Base-by-base conservation (phyloP, 495 filamentous ascomycete species). In the Apodospora peruviana region DNA sequence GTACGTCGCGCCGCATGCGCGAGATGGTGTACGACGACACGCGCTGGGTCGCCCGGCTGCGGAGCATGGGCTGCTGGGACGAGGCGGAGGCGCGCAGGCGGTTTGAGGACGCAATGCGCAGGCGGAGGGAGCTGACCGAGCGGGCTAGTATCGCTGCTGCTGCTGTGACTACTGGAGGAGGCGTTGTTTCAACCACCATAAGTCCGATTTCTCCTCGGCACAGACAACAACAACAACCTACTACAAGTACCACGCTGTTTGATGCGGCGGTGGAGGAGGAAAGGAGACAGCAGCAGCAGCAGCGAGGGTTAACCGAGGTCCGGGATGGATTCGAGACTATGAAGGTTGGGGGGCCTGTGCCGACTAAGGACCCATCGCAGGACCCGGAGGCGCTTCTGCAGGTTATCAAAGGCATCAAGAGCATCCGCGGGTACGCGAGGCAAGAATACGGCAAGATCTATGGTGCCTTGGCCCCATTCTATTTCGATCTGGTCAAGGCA, bases 21-120 rank as follows among this genome's bases (percentile, higher is more conserved):
- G 93, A 99, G 66, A 99, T 99, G 90, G 94, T 94, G 10, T 97
- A 97, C 70, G 94, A 99, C 74, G 93, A 99, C 65, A 87, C 89
- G 17, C 79, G 91, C 70, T 99, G 93, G 93, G 85, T 96, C 40
- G 82, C 86, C 46, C 79, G 82, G 50, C 68, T 99, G 25, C 82
- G 85, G 58, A 76, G 74, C 23, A 95, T 99, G 80, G 89, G 85
- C 5, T 85, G 87, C 56, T 99, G 94, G 94, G 86, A 91, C 60
- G 94, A 99, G 61, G 62, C 68, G 4, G 93, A 95, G 60, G 93
- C 93, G 0, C 77, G 91, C 43, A 79, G 77, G 58, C 71, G 86
- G 52, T 84, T 86, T 22, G 93, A 96, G 52, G 82, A 87, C 19
- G 76, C 78, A 2, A 78, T 88, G 70, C 77, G 75, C 52, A 79